Evolutionary conservation across 345 rosid species (phyloP), one percentile per base, ranked within the genome.

Genomic region (Euphorbia peplus): DNA sequence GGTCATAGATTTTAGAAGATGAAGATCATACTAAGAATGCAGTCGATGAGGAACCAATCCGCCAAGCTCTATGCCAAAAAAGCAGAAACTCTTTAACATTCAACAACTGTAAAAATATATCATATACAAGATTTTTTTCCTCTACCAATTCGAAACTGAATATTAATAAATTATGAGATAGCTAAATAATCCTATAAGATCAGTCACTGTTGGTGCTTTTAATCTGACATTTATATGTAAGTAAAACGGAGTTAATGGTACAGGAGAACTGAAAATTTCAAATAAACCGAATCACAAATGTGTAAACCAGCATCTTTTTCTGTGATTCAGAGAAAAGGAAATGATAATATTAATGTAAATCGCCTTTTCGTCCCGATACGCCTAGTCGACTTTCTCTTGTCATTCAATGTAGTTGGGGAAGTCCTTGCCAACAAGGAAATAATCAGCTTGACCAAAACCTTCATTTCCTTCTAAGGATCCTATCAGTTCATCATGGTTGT

Each of bases 371-470:
- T 90, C 89, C 32, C 74, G 69, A 53, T 90, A 90, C 46, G 96
- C 89, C 78, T 83, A 55, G 13, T 90, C 93, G 1, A 90, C 97
- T 73, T 80, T 70, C 71, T 85, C 89, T 72, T 88, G 97, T 82
- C 93, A 90, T 77, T 88, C 83, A 42, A 86, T 63, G 80, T 90
- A 90, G 77, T 90, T 84, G 44, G 97, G 88, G 76, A 90, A 90
- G 83, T 90, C 97, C 78, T 85, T 85, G 72, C 92, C 97, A 39
- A 90, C 92, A 0, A 90, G 93, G 83, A 90, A 90, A 76, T 88
- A 90, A 75, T 90, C 97, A 4, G 89, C 93, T 29, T 74, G 77
- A 29, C 93, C 97, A 64, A 80, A 90, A 26, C 97, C 97, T 83
- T 88, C 87, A 9, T 85, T 85, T 71, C 97, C 97, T 84, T 90